Evolutionary conservation across 805 yeast genomes (phyloP).

Genomic region (Naumovozyma castellii): DNA sequence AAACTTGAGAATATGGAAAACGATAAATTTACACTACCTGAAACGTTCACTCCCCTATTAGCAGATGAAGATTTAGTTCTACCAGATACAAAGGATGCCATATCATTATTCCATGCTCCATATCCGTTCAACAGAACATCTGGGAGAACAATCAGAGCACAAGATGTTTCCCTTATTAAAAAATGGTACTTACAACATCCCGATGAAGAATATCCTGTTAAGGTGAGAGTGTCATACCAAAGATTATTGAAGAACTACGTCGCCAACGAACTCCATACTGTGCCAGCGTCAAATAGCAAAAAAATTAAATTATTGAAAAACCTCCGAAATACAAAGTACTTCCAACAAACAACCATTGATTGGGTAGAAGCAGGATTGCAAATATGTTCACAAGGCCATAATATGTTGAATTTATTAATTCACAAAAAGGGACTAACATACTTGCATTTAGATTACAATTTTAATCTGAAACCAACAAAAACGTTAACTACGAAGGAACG

Average conservation of each 20-base stretch:
- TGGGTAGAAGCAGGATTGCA: constrained; percentile 99
- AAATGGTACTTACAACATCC: constrained; percentile 72
- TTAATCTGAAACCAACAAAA: constrained; percentile 91
- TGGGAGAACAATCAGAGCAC: constrained; percentile 69
- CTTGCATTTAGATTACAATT: constrained; percentile 88
- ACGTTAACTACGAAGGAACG: constrained; percentile 94
- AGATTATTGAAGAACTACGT: constrained; percentile 73
- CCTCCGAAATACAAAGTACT: constrained; percentile 71
- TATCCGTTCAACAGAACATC: constrained; percentile 72
- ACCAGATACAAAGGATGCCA: constrained; percentile 43
- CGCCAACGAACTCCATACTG: constrained; percentile 53
- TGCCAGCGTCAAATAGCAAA: constrained; percentile 34
- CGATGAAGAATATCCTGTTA: constrained; percentile 51
- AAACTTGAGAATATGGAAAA: constrained; percentile 30
- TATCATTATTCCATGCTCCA: constrained; percentile 72
- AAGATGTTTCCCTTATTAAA: constrained; percentile 81
- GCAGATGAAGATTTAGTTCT: constrained; percentile 36
- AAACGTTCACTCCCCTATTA: constrained; percentile 44
- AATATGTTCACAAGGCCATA: constrained; percentile 85
- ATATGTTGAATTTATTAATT: constrained; percentile 80
- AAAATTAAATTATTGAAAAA: constrained; percentile 54
- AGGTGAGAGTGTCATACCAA: constrained; percentile 81
- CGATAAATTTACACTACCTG: constrained; percentile 36
- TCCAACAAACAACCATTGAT: constrained; percentile 84
- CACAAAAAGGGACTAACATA: constrained; percentile 88